Evolutionary conservation across 108 stramenopile genomes (phyloP), one percentile per base, ranked within the genome.

Genomic region (Cyclotella kingstonii): DNA sequence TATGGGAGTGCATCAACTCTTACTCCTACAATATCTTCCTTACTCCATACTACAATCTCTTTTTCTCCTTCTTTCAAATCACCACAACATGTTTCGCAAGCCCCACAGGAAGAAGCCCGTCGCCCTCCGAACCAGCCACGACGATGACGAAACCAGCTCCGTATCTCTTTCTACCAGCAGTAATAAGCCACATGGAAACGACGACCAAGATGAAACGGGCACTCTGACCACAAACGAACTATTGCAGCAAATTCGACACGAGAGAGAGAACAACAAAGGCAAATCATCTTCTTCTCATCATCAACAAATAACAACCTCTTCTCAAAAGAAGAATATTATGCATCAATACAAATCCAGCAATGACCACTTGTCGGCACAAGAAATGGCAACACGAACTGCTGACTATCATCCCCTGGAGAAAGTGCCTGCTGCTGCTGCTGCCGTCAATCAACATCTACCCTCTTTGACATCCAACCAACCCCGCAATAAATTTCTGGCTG

Each of bases 401-500:
- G 68, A 84, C 48, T 60, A 82, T 62, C 84, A 84, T 67, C 84
- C 84, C 14, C 28, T 52, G 45, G 60, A 78, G 17, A 27, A 27
- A 28, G 9, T 1, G 11, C 10, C 49, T 5, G 2, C 31, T 5
- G 53, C 17, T 9, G 35, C 6, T 19, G 15, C 53, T 18, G 2
- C 42, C 2, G 60, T 58, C 44, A 52, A 68, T 45, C 26, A 42
- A 25, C 14, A 53, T 41, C 19, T 41, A 12, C 35, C 26, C 21
- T 33, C 54, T 2, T 21, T 60, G 12, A 33, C 49, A 35, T 25
- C 56, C 25, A 53, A 64, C n/a, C 27, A 66, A 63, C 60, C 70
- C 17, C 44, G 64, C n/a, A 84, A 82, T 44, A 83, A 83, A 55
- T 88, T 90, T 41, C 62, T 84, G 56, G 91, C 91, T 0, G 97